phyloP scores from a whole-genome alignment of 108 stramenopile species.

The Skeletonema tropicum region DNA sequence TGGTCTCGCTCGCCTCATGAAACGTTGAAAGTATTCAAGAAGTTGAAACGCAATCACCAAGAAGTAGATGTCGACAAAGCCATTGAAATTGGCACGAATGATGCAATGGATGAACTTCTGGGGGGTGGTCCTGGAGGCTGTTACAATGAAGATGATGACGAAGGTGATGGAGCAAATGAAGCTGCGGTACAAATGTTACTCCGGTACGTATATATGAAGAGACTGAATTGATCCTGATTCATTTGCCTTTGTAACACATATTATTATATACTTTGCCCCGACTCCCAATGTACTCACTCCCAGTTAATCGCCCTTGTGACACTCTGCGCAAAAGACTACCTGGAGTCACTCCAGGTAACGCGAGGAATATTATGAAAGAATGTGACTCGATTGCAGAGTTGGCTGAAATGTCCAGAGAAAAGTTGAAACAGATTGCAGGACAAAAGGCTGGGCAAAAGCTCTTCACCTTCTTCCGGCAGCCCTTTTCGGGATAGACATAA shows the following conservation, averaged over 20 bases:
- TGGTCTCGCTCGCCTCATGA: slow-evolving; percentile 95
- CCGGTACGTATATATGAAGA: no score
- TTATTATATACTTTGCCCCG: no score
- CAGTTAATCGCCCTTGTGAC: no score
- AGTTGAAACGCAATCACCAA: slow-evolving; percentile 81
- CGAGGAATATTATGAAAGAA: slow-evolving; percentile 82
- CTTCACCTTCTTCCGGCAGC: slow-evolving; percentile 83
- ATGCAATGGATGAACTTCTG: slow-evolving; percentile 73
- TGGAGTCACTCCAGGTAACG: slow-evolving; percentile 89
- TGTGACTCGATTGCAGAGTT: slow-evolving; percentile 85
- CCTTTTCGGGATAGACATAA: slow-evolving; percentile 11
- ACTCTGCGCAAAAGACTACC: no score
- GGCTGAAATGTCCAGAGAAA: slow-evolving; percentile 73
- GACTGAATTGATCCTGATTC: no score
- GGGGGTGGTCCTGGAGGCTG: slow-evolving; percentile 40
- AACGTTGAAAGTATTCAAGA: slow-evolving; percentile 90
- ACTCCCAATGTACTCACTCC: no score
- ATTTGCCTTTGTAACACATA: no score
- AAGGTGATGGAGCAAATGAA: slow-evolving; percentile 81
- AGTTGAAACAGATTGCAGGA: slow-evolving; percentile 78
- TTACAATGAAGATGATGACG: slow-evolving; percentile 60
- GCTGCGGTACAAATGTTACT: slow-evolving; percentile 88
- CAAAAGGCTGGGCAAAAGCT: slow-evolving; percentile 88
- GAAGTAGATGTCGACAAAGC: slow-evolving; percentile 89
- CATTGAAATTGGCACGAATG: slow-evolving; percentile 79